These are phyloP conservation scores for Coccinonectria pachysandricola DNA, from an alignment of 2,329 filamentous ascomycete species.

Conservation along the genomic window DNA sequence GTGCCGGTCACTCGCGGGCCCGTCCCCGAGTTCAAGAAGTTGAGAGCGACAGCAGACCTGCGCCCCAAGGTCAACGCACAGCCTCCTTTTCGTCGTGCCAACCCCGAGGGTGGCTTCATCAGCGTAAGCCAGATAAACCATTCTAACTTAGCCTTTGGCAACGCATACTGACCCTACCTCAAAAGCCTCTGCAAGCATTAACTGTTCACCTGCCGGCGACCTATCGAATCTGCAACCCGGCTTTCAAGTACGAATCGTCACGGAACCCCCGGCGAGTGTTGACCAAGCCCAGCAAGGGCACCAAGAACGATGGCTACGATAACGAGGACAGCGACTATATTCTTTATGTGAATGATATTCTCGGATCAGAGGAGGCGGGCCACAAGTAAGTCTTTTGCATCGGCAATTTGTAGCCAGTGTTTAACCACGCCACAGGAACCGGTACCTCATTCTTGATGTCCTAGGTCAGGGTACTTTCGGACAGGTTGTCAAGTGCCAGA, in stretches of 20 bases:
- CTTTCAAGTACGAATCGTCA: slow-evolving; percentile 97
- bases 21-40: slow-evolving; percentile 79
- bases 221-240: slow-evolving; percentile 95
- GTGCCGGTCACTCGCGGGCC: slow-evolving; percentile 47
- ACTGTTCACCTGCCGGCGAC: slow-evolving; percentile 89
- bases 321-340: slow-evolving; percentile 99
- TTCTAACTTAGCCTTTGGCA: too few relatives aligned
- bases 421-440: slow-evolving; percentile 50
- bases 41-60: slow-evolving; percentile 63
- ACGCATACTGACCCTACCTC: too few relatives aligned
- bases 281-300: slow-evolving; percentile 95
- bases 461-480: slow-evolving; percentile 96
- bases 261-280: slow-evolving; percentile 90
- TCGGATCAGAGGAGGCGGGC: slow-evolving; percentile 93
- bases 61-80: slow-evolving; percentile 76
- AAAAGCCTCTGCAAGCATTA: slow-evolving; percentile 89
- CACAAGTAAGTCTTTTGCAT: slow-evolving; percentile 62
- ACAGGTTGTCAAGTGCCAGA: slow-evolving; percentile 98
- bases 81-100: slow-evolving; percentile 83
- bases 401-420: slow-evolving; percentile 2
- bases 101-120: slow-evolving; percentile 95
- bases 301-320: slow-evolving; percentile 97
- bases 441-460: slow-evolving; percentile 94
- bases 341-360: slow-evolving; percentile 95
- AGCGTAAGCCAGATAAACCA: slow-evolving; percentile 73